phyloP scores from a whole-genome alignment of 441 rosid species.

The Macaranga tanarius region DNA sequence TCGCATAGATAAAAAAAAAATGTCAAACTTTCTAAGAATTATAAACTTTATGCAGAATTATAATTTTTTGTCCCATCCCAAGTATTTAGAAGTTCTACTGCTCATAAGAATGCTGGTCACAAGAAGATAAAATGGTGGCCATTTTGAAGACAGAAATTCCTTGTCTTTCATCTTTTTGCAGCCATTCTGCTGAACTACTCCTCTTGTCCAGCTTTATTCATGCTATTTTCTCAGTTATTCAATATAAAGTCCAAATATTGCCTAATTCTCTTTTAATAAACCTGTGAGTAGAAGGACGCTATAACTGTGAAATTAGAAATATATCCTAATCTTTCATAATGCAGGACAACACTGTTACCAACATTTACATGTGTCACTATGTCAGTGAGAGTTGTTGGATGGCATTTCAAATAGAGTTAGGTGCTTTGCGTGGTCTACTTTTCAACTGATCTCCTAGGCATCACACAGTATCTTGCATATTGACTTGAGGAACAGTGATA shows the following conservation, averaged over 20 bases:
- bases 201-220: not conserved
- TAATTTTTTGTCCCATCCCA: no score
- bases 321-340: not conserved
- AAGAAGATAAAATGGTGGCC: not conserved
- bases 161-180: not conserved
- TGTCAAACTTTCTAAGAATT: not conserved
- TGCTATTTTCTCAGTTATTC: not conserved
- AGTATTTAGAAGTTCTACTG: not conserved
- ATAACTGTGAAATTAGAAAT: not conserved
- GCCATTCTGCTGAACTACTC: not conserved
- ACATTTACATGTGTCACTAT: not conserved
- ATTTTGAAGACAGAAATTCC: not conserved
- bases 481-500: not conserved
- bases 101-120: not conserved
- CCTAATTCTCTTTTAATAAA: not conserved
- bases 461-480: constrained; percentile 12
- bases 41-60: no score
- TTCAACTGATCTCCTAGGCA: not conserved
- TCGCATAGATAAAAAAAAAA: not conserved
- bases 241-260: not conserved
- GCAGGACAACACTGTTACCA: not conserved
- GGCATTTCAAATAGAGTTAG: not conserved
- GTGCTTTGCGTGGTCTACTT: not conserved
- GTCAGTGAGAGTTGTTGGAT: not conserved
- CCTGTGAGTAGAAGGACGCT: not conserved